Evolutionary conservation across 1,284 basidiomycete species (phyloP).

Genomic region (Ustilago nuda): DNA sequence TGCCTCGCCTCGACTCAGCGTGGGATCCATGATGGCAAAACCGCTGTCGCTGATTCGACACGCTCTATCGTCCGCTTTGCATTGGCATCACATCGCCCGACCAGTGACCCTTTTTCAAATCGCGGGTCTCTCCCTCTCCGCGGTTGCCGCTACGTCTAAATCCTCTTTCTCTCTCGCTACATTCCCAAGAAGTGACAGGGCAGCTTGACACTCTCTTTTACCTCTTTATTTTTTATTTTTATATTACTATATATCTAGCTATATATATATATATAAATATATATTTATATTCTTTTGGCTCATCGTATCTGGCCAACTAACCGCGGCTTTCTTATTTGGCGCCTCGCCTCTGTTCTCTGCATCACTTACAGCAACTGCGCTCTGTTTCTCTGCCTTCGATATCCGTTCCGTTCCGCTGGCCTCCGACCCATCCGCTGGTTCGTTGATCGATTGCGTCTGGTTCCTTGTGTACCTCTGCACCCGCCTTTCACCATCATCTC

Average conservation of each 20-base stretch:
- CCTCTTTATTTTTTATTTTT: too few species aligned
- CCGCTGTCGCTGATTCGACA: slow-evolving; percentile 18
- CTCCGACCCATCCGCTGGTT: background rate
- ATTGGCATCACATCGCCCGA: background rate
- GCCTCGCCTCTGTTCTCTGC: background rate
- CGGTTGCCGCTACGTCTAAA: slow-evolving; percentile 19
- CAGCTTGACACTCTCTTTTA: background rate
- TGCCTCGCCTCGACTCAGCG: background rate
- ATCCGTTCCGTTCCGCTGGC: slow-evolving; percentile 11
- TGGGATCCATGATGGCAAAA: background rate
- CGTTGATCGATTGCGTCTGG: slow-evolving; percentile 10
- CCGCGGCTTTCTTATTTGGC: slow-evolving; percentile 1
- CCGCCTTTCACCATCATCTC: slow-evolving; percentile 23
- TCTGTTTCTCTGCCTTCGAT: slow-evolving; percentile 9
- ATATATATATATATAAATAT: too few species aligned
- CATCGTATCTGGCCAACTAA: slow-evolving; percentile 6
- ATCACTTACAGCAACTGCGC: background rate
- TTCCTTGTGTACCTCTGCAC: slow-evolving; percentile 22
- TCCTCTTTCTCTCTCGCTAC: background rate
- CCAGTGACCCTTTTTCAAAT: slow-evolving; percentile 1
- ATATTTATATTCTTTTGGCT: slow-evolving; percentile 8
- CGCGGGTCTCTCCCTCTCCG: slow-evolving; percentile 3
- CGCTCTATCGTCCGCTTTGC: slow-evolving; percentile 12
- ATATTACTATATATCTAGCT: background rate
- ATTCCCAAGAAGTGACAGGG: background rate